These are phyloP conservation scores for Nymphaea thermarum DNA, from an alignment of 164 flowering plant genomes.

Conservation along the genomic window DNA sequence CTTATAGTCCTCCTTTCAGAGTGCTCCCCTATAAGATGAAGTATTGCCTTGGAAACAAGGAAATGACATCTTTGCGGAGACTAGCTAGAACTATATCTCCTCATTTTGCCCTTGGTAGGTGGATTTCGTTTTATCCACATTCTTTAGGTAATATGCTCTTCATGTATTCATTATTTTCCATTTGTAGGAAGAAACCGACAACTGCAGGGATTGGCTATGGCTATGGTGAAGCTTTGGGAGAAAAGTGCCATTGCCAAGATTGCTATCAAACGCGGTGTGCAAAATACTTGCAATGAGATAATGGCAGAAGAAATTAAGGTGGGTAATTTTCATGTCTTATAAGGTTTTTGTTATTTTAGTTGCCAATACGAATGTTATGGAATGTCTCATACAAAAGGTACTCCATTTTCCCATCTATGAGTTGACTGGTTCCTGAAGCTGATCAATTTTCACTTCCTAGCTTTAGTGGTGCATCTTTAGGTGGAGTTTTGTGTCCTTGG, in stretches of 20 bases:
- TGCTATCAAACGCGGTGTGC: conserved; percentile 89
- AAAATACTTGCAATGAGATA: conserved; percentile 73
- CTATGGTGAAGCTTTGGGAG: conserved; percentile 94
- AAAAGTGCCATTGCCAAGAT: conserved; percentile 85
- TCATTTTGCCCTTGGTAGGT: conserved; percentile 89
- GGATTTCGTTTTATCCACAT: not conserved
- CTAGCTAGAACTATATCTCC: conserved; percentile 69
- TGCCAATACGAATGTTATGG: not conserved
- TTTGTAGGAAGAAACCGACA: conserved; percentile 67
- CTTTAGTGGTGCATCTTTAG: too few relatives aligned
- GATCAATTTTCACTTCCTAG: too few relatives aligned
- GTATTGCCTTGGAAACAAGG: conserved; percentile 31
- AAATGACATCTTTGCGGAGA: conserved; percentile 64
- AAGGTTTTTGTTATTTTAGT: not conserved
- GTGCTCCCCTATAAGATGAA: conserved; percentile 60
- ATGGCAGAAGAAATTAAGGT: conserved; percentile 98
- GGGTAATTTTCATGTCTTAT: not conserved
- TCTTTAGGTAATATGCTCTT: not conserved
- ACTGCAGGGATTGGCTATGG: conserved; percentile 77
- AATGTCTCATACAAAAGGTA: too few relatives aligned
- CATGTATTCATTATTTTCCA: not conserved
- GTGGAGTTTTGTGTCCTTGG: too few relatives aligned
- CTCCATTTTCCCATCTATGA: too few relatives aligned
- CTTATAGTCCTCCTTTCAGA: conserved; percentile 63
- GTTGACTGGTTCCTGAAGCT: too few relatives aligned